Percentiles rank a stretch among this genome's conserved stretches.
Evolutionary conservation across 768 basidiomycete genomes (phyloP).

Genomic region (Auricularia cornea): DNA sequence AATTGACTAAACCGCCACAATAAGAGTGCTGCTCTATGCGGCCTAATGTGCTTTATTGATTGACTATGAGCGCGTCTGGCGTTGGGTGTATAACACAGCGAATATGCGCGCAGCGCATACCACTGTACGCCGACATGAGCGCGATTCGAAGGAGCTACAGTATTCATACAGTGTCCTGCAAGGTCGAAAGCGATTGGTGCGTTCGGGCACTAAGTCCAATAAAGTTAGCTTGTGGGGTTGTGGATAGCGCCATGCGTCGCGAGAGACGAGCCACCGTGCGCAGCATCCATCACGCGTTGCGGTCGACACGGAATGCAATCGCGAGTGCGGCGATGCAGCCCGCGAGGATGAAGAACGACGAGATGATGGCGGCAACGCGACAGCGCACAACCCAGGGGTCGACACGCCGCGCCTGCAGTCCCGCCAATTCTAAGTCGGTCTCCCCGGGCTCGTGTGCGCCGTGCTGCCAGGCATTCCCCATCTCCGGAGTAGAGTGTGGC

Average conservation of each 20-base stretch:
- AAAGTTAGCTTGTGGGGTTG: background rate
- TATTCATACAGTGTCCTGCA: too few species aligned
- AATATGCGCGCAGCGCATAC: too few species aligned
- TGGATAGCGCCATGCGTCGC: background rate
- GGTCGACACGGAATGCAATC: conserved; percentile 22
- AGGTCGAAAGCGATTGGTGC: background rate
- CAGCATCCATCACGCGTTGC: background rate
- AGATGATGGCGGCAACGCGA: conserved; percentile 55
- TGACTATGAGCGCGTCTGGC: too few species aligned
- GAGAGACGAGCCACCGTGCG: background rate
- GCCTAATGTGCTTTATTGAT: too few species aligned
- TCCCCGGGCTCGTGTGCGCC: background rate
- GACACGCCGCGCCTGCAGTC: background rate
- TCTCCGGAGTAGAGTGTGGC: background rate
- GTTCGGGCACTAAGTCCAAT: background rate
- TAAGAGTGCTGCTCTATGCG: too few species aligned
- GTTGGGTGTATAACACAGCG: too few species aligned
- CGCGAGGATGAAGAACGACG: conserved; percentile 37
- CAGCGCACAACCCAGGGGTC: conserved; percentile 17
- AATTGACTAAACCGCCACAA: too few species aligned
- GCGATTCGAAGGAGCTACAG: too few species aligned
- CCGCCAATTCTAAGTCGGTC: background rate
- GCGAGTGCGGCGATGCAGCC: conserved; percentile 47
- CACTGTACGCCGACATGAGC: too few species aligned
- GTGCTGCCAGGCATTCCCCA: background rate